phyloP scores from a whole-genome alignment of 768 basidiomycete genomes.

The Lactarius trivialis region DNA sequence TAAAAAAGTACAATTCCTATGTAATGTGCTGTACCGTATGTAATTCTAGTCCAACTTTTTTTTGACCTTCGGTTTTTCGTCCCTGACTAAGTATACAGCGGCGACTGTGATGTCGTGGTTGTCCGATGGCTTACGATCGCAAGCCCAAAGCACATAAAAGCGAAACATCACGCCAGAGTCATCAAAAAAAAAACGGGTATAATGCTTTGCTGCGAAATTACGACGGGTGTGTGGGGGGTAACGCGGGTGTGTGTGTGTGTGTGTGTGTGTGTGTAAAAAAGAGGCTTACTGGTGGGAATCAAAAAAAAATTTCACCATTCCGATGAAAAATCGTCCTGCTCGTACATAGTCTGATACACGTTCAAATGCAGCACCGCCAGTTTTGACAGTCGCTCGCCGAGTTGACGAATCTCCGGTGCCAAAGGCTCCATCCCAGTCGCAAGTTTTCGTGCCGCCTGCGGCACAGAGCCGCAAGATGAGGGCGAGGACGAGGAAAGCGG shows the following conservation, averaged over 20 bases:
- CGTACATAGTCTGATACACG: constrained; percentile 73
- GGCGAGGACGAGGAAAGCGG: constrained; percentile 2
- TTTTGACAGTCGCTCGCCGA: constrained; percentile 66
- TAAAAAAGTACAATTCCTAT: constrained; percentile 1
- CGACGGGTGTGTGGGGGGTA: constrained; percentile 14
- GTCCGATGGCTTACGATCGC: constrained; percentile 8
- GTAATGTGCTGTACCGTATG: neutral
- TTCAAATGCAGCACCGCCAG: constrained; percentile 69
- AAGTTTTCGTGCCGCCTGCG: constrained; percentile 11
- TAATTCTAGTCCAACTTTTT: neutral
- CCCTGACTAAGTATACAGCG: constrained; percentile 17
- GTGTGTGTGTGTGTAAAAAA: neutral
- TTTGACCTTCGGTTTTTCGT: neutral
- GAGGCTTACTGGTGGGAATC: neutral
- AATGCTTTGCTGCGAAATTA: constrained; percentile 18
- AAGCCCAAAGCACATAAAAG: constrained; percentile 9
- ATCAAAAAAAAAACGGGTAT: constrained; percentile 12
- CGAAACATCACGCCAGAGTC: constrained; percentile 18
- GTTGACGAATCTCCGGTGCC: constrained; percentile 56
- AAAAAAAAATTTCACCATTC: constrained; percentile 20
- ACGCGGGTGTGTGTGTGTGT: constrained; percentile 1
- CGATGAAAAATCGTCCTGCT: constrained; percentile 48
- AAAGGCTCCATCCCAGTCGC: constrained; percentile 63
- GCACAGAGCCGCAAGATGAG: constrained; percentile 27
- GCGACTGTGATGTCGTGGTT: constrained; percentile 2